phyloP scores from a whole-genome alignment of 495 filamentous ascomycete species.

The Stereocaulon alpinum region DNA sequence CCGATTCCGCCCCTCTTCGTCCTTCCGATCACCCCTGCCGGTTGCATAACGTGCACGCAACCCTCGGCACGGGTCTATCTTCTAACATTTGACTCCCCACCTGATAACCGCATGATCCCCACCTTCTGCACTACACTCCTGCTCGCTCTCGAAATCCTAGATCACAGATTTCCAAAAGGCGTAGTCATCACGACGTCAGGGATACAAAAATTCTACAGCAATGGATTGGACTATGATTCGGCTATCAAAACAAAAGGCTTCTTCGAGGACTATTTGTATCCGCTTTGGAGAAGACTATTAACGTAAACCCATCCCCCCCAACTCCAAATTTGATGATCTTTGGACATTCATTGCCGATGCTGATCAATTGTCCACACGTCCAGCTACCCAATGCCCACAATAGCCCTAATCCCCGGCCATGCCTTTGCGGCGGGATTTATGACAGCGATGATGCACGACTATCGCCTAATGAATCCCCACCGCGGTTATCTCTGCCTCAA shows the following conservation, averaged over 20 bases:
- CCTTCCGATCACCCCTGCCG: conserved; percentile 35
- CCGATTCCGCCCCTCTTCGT: conserved; percentile 33
- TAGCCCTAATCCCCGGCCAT: conserved; percentile 70
- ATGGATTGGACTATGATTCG: conserved; percentile 60
- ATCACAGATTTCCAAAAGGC: conserved; percentile 53
- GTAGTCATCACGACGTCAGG: conserved; percentile 65
- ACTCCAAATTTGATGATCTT: neutral
- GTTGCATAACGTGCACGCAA: conserved; percentile 45
- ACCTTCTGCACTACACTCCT: conserved; percentile 53
- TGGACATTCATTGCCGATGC: neutral
- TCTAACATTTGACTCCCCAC: conserved; percentile 57
- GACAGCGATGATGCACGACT: conserved; percentile 77
- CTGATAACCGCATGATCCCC: conserved; percentile 66
- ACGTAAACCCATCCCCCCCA: conserved; percentile 35
- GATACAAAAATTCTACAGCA: conserved; percentile 72
- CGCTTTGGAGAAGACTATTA: conserved; percentile 47
- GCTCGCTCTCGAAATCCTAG: conserved; percentile 61
- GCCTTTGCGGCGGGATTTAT: conserved; percentile 72
- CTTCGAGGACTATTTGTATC: conserved; percentile 45
- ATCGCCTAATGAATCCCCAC: conserved; percentile 58
- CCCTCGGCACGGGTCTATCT: conserved; percentile 53
- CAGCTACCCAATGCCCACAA: conserved; percentile 73
- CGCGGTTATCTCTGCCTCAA: conserved; percentile 66
- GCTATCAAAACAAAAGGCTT: conserved; percentile 42
- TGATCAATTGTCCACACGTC: neutral